These are phyloP conservation scores for Hemisphaericaspora lyxosophila DNA, from an alignment of 1,139 yeast genomes.

Conservation along the genomic window DNA sequence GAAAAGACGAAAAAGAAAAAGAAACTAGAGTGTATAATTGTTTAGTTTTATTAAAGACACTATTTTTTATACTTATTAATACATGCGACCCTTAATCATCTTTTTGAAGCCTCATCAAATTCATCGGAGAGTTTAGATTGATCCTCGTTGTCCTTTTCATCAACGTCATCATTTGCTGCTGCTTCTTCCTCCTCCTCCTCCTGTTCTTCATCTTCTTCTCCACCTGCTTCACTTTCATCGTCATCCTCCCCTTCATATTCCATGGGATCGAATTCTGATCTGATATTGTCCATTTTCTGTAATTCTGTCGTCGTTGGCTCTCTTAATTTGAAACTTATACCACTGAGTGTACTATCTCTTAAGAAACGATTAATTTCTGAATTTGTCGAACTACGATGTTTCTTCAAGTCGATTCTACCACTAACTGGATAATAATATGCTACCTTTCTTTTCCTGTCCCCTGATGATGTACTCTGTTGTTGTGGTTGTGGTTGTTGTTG, in stretches of 20 bases:
- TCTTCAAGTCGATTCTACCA: slow-evolving; percentile 78
- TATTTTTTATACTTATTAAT: slow-evolving; percentile 10
- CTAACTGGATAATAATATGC: slow-evolving; percentile 78
- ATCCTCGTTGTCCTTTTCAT: slow-evolving; percentile 6
- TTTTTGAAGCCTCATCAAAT: slow-evolving; percentile 5
- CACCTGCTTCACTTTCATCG: slow-evolving; percentile 26
- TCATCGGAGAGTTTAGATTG: slow-evolving; percentile 6
- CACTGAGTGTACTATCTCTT: slow-evolving; percentile 52
- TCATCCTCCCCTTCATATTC: slow-evolving; percentile 58
- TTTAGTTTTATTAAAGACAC: slow-evolving; percentile 11
- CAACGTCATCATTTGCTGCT: slow-evolving; percentile 11
- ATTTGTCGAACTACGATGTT: slow-evolving; percentile 62
- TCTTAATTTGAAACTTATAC: slow-evolving; percentile 60
- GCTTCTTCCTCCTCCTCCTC: slow-evolving; percentile 17
- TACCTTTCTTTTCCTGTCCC: slow-evolving; percentile 50
- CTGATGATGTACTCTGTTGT: too few species aligned
- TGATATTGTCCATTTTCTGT: slow-evolving; percentile 61
- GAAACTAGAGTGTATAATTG: slow-evolving; percentile 20
- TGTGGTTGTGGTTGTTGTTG: too few species aligned
- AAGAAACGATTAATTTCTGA: slow-evolving; percentile 51
- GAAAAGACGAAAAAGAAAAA: slow-evolving; percentile 15
- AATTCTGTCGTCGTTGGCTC: slow-evolving; percentile 74
- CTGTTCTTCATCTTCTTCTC: slow-evolving; percentile 21
- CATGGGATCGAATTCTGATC: slow-evolving; percentile 78
- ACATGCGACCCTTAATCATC: not conserved